These are phyloP conservation scores for Dipteronia sinensis DNA, from an alignment of 345 rosid species.

Conservation along the genomic window DNA sequence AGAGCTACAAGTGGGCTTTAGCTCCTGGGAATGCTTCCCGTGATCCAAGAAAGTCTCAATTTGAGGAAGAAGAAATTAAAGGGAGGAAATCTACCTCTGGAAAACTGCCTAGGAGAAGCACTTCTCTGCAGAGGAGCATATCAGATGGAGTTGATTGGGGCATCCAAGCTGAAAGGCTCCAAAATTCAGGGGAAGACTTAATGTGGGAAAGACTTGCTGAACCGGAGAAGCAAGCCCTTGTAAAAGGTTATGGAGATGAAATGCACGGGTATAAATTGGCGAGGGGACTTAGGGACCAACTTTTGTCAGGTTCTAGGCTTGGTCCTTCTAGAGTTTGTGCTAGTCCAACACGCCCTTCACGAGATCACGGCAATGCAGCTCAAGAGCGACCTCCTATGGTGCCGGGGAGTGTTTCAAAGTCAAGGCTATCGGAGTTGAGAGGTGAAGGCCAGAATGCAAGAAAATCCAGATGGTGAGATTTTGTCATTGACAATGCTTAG, in stretches of 20 bases:
- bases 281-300: conserved; percentile 68
- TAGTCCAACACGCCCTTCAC: conserved; percentile 49
- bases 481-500: neutral
- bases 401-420: conserved; percentile 54
- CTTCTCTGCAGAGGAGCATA: conserved; percentile 73
- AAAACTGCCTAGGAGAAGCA: conserved; percentile 50
- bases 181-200: conserved; percentile 45
- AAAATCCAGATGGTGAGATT: conserved; percentile 61
- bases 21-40: conserved; percentile 36
- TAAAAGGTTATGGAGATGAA: conserved; percentile 58
- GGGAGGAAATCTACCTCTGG: conserved; percentile 68
- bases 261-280: conserved; percentile 60
- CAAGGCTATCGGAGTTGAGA: conserved; percentile 60
- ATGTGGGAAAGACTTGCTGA: conserved; percentile 63
- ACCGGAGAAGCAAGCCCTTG: conserved; percentile 42
- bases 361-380: conserved; percentile 31
- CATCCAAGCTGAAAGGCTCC: conserved; percentile 53
- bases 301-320: conserved; percentile 48
- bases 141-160: conserved; percentile 87
- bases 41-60: conserved; percentile 33
- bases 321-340: conserved; percentile 51
- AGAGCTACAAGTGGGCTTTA: conserved; percentile 66
- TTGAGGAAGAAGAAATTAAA: conserved; percentile 52
- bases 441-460: conserved; percentile 53
- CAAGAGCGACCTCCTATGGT: conserved; percentile 63